Conservation (phyloP, 768 basidiomycete genomes). For the Guyanaporus albipodus region DNA sequence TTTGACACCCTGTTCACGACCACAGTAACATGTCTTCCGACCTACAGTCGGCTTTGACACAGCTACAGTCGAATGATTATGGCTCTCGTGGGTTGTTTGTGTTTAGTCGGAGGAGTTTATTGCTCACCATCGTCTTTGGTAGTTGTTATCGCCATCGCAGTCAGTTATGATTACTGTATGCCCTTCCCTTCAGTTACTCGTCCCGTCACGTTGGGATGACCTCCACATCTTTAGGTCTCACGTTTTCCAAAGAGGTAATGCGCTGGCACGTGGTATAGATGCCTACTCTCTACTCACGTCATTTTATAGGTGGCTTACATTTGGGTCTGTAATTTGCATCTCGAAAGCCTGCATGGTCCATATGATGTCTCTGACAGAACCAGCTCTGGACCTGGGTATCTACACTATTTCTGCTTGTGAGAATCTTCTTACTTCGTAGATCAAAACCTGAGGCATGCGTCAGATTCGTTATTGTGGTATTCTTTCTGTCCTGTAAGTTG, state of each 20-base stretch:
- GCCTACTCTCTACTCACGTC: background rate
- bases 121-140: background rate
- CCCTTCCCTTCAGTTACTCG: background rate
- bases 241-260: background rate
- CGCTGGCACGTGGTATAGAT: background rate
- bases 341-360: background rate
- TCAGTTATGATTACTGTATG: slow-evolving; percentile 4
- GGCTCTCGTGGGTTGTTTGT: background rate
- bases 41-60: background rate
- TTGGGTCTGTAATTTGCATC: background rate
- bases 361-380: background rate
- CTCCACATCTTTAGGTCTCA: background rate
- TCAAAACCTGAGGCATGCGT: background rate
- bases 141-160: background rate
- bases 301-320: slow-evolving; percentile 1
- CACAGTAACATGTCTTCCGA: background rate
- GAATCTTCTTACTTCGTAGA: background rate
- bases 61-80: background rate
- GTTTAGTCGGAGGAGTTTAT: background rate
- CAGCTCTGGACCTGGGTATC: slow-evolving; percentile 2
- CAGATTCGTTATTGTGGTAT: slow-evolving; percentile 1
- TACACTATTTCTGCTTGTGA: slow-evolving; percentile 1
- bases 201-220: background rate
- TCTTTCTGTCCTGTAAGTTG: background rate
- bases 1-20: background rate